Percentiles rank a stretch among this genome's conserved stretches.
phyloP scores from a whole-genome alignment of 441 rosid species.

The Kokia cookei region DNA sequence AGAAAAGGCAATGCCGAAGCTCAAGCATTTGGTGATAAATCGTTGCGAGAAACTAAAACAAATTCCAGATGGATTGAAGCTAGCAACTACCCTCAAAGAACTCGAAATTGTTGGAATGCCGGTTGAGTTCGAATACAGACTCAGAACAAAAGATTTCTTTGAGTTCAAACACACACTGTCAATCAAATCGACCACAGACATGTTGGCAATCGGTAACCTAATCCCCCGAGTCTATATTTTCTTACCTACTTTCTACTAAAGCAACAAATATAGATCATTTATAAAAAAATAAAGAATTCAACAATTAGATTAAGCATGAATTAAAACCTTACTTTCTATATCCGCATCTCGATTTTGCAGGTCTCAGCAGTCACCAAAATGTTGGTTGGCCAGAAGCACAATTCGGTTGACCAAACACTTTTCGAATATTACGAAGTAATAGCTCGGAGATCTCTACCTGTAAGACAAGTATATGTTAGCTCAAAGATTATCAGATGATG shows the following conservation, averaged over 20 bases:
- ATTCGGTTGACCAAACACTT: neutral
- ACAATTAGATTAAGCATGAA: neutral
- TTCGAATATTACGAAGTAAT: neutral
- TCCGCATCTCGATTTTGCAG: neutral
- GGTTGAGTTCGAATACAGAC: conserved; percentile 9
- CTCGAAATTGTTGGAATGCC: conserved; percentile 12
- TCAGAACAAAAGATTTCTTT: conserved; percentile 4
- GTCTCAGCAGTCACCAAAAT: conserved; percentile 5
- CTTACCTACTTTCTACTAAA: neutral
- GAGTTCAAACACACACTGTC: conserved; percentile 3
- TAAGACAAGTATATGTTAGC: neutral
- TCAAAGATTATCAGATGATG: neutral
- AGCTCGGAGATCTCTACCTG: neutral
- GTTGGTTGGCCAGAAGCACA: conserved; percentile 7
- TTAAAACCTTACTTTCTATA: neutral
- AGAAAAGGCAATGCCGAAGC: conserved; percentile 1
- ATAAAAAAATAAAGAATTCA: neutral
- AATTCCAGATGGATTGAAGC: conserved; percentile 10
- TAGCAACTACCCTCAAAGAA: conserved; percentile 1
- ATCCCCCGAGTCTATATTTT: neutral
- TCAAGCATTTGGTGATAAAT: conserved; percentile 11
- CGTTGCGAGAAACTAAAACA: conserved; percentile 3
- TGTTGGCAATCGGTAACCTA: conserved; percentile 12
- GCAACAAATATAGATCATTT: neutral
- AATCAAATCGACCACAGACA: conserved; percentile 13